Percentiles rank a stretch among this genome's conserved stretches.
Evolutionary conservation across 257 asterid genomes (phyloP).

Genomic region (Cordia subcordata): DNA sequence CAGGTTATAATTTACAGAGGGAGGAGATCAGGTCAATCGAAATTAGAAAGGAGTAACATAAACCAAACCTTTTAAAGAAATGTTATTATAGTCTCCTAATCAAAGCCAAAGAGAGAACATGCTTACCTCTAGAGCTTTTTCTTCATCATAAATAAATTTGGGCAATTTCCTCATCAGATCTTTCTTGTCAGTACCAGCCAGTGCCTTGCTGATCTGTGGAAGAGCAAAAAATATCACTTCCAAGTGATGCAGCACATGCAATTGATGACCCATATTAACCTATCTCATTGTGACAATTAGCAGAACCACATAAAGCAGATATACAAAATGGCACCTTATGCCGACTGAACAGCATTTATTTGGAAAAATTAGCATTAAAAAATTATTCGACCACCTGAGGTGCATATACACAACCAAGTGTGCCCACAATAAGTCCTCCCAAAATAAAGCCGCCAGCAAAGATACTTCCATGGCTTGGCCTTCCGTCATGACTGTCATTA

Average conservation of each 20-base stretch:
- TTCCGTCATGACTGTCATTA: slow-evolving; percentile 52
- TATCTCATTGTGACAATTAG: background rate
- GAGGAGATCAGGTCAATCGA: too few relatives aligned
- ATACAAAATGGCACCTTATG: too few relatives aligned
- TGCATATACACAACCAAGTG: slow-evolving; percentile 76
- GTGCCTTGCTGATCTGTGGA: slow-evolving; percentile 64
- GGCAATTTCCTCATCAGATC: slow-evolving; percentile 84
- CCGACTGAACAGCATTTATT: background rate
- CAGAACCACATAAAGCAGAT: background rate
- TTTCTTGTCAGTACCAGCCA: slow-evolving; percentile 66
- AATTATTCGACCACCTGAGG: slow-evolving; percentile 55
- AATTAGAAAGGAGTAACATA: too few relatives aligned
- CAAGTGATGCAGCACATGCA: background rate
- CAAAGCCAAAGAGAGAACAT: background rate
- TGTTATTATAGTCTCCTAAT: background rate
- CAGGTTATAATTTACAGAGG: too few relatives aligned
- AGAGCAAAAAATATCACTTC: slow-evolving; percentile 5
- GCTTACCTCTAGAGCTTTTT: slow-evolving; percentile 75
- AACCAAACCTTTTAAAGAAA: too few relatives aligned
- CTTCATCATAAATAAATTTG: slow-evolving; percentile 80
- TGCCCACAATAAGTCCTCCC: slow-evolving; percentile 72
- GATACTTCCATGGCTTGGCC: slow-evolving; percentile 36
- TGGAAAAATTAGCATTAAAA: slow-evolving; percentile 4
- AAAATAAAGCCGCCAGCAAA: slow-evolving; percentile 78
- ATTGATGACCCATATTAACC: background rate